Percentiles rank a stretch among this genome's conserved stretches.
These are phyloP conservation scores for Circinella minor DNA, from an alignment of 371 early-diverging fungal genomes.

Conservation along the genomic window DNA sequence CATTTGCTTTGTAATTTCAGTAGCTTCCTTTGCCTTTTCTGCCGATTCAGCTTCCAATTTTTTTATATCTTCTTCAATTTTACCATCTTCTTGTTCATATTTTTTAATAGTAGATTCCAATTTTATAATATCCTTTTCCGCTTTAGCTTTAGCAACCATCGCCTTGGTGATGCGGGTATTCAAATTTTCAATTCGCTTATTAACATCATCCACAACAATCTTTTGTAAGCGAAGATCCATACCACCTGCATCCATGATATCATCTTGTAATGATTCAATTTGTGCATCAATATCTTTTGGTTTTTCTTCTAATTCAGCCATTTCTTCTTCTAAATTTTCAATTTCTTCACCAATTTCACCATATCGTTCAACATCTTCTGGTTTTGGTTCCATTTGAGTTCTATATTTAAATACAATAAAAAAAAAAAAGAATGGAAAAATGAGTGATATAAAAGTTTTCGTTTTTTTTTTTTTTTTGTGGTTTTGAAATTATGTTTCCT, in stretches of 20 bases:
- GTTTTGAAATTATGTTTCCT: too few species aligned
- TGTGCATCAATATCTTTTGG: slow-evolving; percentile 61
- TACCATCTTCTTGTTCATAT: slow-evolving; percentile 69
- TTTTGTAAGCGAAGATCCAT: slow-evolving; percentile 86
- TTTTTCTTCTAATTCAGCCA: slow-evolving; percentile 44
- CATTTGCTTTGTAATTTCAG: slow-evolving; percentile 54
- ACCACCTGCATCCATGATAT: slow-evolving; percentile 92
- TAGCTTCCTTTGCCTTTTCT: slow-evolving; percentile 47
- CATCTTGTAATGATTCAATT: slow-evolving; percentile 79
- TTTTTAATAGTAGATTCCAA: slow-evolving; percentile 66
- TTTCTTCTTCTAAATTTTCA: slow-evolving; percentile 43
- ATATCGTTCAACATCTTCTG: slow-evolving; percentile 50
- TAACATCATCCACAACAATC: slow-evolving; percentile 81
- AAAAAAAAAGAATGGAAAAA: too few species aligned
- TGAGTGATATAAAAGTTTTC: not conserved
- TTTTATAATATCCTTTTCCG: slow-evolving; percentile 77
- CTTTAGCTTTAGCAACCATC: slow-evolving; percentile 72
- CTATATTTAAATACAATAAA: slow-evolving; percentile 18
- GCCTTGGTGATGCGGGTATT: slow-evolving; percentile 70
- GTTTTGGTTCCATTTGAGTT: slow-evolving; percentile 47
- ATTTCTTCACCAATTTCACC: slow-evolving; percentile 46
- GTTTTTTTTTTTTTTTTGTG: too few species aligned
- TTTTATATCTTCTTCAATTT: slow-evolving; percentile 63
- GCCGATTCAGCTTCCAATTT: slow-evolving; percentile 62
- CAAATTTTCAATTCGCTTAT: slow-evolving; percentile 73